Percentiles rank a stretch among this genome's conserved stretches.
Conservation (phyloP, 768 basidiomycete genomes). For the Collybiopsis confluens region DNA sequence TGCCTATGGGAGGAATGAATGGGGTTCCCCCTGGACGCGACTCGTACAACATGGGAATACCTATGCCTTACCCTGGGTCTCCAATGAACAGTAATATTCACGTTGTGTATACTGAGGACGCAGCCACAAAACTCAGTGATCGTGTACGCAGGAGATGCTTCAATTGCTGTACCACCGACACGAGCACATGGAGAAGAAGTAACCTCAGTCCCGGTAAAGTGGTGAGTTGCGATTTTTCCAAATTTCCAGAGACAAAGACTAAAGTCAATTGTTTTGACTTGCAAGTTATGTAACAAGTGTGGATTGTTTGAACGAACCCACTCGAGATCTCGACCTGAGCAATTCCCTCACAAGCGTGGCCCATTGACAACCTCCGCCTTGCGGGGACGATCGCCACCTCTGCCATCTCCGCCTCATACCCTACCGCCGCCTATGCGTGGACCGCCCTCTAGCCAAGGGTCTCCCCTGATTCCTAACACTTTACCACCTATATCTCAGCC, state of each 20-base stretch:
- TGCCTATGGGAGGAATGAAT: neutral
- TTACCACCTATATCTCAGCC: slow-evolving; percentile 7
- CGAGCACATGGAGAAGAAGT: slow-evolving; percentile 74
- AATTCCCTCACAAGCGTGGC: slow-evolving; percentile 77
- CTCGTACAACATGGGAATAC: neutral
- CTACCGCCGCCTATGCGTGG: neutral
- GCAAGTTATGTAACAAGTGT: slow-evolving; percentile 64
- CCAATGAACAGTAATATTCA: neutral
- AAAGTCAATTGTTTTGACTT: neutral
- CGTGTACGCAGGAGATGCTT: slow-evolving; percentile 74
- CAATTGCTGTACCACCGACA: slow-evolving; percentile 84
- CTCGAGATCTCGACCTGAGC: slow-evolving; percentile 72
- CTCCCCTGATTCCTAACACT: neutral
- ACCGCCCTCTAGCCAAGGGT: neutral
- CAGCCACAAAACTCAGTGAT: slow-evolving; percentile 75
- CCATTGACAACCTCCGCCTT: slow-evolving; percentile 53
- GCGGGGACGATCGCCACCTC: slow-evolving; percentile 47
- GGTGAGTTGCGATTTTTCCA: slow-evolving; percentile 32
- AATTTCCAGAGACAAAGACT: neutral
- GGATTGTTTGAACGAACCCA: slow-evolving; percentile 80
- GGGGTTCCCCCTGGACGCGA: neutral
- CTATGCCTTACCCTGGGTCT: slow-evolving; percentile 1
- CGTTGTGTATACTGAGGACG: slow-evolving; percentile 64
- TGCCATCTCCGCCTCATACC: slow-evolving; percentile 20
- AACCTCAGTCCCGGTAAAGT: slow-evolving; percentile 82